phyloP scores from a whole-genome alignment of 176 grass and related monocot genomes.

The Pharus latifolius region DNA sequence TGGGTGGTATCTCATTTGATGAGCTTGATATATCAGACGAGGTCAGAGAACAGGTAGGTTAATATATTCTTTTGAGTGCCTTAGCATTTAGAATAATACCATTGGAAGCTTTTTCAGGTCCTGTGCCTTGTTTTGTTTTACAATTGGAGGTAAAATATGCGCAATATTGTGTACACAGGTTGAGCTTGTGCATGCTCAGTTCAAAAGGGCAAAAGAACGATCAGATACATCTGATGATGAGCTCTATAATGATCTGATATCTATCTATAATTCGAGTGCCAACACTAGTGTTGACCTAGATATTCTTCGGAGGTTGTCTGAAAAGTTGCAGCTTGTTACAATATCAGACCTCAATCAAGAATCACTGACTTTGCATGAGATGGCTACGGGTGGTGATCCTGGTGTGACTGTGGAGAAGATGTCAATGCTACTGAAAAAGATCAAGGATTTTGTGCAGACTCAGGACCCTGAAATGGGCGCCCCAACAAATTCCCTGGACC shows the following conservation, averaged over 20 bases:
- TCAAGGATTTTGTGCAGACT: slow-evolving; percentile 85
- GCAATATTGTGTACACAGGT: slow-evolving; percentile 48
- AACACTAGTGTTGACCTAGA: slow-evolving; percentile 26
- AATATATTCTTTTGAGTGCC: neutral
- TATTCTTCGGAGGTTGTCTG: slow-evolving; percentile 54
- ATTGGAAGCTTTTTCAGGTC: neutral
- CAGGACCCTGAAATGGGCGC: slow-evolving; percentile 35
- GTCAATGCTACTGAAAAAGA: slow-evolving; percentile 65
- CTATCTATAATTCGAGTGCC: slow-evolving; percentile 47
- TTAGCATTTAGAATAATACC: neutral
- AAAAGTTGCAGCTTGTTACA: slow-evolving; percentile 76
- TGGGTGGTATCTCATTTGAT: slow-evolving; percentile 64
- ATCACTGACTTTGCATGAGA: slow-evolving; percentile 70
- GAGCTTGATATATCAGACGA: slow-evolving; percentile 90
- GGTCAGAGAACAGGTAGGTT: slow-evolving; percentile 85
- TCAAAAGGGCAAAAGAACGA: slow-evolving; percentile 94
- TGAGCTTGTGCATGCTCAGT: slow-evolving; percentile 75
- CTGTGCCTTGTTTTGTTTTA: slow-evolving; percentile 1
- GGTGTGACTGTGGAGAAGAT: slow-evolving; percentile 58
- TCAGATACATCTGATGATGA: slow-evolving; percentile 51
- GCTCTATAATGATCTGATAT: slow-evolving; percentile 68
- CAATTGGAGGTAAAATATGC: slow-evolving; percentile 9
- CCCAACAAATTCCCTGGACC: slow-evolving; percentile 5
- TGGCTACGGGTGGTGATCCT: slow-evolving; percentile 54
- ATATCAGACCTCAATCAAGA: slow-evolving; percentile 82